A percentile compares a stretch with the other conserved stretches of the same genome.
Conservation (phyloP, 1,284 basidiomycete genomes). For the Ganoderma lucidum region DNA sequence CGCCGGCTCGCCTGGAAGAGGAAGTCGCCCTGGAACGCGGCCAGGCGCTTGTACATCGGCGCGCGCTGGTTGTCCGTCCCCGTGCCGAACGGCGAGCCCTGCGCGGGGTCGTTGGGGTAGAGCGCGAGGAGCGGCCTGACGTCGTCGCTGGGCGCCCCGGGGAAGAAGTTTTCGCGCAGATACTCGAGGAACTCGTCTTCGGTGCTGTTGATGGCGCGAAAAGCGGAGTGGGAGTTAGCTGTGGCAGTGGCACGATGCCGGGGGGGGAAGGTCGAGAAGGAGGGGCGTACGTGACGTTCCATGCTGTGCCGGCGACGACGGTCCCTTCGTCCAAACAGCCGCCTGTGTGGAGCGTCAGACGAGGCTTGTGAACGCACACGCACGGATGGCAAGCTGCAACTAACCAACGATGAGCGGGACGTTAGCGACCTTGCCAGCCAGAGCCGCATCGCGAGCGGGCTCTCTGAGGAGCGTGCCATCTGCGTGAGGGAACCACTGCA, state of each 20-base stretch:
- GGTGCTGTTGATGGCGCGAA: no score
- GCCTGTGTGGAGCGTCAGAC: neutral
- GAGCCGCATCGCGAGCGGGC: constrained; percentile 35
- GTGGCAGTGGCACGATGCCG: no score
- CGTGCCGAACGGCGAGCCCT: constrained; percentile 42
- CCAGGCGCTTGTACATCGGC: constrained; percentile 40
- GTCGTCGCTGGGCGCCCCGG: constrained; percentile 14
- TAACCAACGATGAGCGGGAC: neutral
- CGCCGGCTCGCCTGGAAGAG: constrained; percentile 56
- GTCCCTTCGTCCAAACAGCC: constrained; percentile 45
- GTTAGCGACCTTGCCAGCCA: constrained; percentile 31
- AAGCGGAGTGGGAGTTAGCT: no score
- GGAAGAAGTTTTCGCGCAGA: constrained; percentile 21
- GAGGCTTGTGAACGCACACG: neutral
- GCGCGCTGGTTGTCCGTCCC: constrained; percentile 28
- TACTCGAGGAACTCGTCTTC: constrained; percentile 22
- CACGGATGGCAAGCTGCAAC: neutral
- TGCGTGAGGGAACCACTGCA: constrained; percentile 44
- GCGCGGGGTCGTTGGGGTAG: constrained; percentile 32
- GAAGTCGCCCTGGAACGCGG: constrained; percentile 41
- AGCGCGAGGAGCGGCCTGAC: constrained; percentile 30
- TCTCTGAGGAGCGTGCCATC: constrained; percentile 45
- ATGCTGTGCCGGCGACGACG: constrained; percentile 32
- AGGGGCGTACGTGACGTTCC: constrained; percentile 22
- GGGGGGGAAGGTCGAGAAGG: neutral